These are phyloP conservation scores for Annulohypoxylon moriforme DNA, from an alignment of 495 filamentous ascomycete species.

Conservation along the genomic window DNA sequence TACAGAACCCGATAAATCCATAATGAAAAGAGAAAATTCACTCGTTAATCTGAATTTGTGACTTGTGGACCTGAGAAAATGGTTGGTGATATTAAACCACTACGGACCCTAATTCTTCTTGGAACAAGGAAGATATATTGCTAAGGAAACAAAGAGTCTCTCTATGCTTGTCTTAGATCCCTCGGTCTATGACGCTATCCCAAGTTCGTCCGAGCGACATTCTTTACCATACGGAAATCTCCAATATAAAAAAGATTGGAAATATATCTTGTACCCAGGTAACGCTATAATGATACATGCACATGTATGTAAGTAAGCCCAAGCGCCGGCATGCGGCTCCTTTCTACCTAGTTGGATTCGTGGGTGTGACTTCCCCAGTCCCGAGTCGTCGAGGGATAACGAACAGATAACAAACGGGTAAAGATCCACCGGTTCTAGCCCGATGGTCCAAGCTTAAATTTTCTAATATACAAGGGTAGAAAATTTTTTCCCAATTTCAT, in stretches of 20 bases:
- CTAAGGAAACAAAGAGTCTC: neutral
- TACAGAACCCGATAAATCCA: conserved; percentile 30
- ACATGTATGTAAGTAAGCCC: neutral
- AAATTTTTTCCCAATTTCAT: conserved; percentile 36
- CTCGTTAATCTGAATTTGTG: conserved; percentile 29
- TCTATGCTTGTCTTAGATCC: neutral
- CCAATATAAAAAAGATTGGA: neutral
- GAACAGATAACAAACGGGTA: neutral
- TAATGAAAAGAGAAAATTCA: conserved; percentile 48
- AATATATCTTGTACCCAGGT: neutral
- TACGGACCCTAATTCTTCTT: neutral
- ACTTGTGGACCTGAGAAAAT: neutral
- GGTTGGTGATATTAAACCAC: neutral
- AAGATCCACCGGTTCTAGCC: conserved; percentile 14
- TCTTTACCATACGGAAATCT: neutral
- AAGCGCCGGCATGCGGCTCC: conserved; percentile 9
- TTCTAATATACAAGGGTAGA: conserved; percentile 5
- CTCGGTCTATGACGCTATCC: neutral
- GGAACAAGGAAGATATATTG: neutral
- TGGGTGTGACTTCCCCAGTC: neutral
- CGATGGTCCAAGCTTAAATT: conserved; percentile 33
- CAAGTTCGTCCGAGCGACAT: neutral
- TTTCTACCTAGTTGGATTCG: neutral
- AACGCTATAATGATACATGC: neutral
- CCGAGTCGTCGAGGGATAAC: neutral